A percentile compares a stretch with the other conserved stretches of the same genome.
phyloP scores from a whole-genome alignment of 495 filamentous ascomycete species.

The Xylona heveae region DNA sequence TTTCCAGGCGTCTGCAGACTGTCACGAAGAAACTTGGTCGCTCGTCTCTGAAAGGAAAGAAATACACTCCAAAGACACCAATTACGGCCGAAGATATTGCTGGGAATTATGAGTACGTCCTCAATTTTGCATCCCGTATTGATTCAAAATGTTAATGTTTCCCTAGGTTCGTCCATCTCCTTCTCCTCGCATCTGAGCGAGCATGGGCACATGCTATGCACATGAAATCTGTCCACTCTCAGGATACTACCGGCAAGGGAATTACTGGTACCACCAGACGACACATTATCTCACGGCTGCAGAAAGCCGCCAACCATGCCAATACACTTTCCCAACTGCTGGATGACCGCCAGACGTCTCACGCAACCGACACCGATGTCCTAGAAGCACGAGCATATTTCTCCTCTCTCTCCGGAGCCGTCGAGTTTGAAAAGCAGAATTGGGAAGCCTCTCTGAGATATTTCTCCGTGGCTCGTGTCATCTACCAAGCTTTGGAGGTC shows the following conservation, averaged over 20 bases:
- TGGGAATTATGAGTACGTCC: slow-evolving; percentile 44
- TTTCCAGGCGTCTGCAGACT: slow-evolving; percentile 63
- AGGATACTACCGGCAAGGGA: slow-evolving; percentile 45
- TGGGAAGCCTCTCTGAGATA: slow-evolving; percentile 61
- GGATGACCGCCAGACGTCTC: slow-evolving; percentile 29
- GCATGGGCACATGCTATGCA: slow-evolving; percentile 95
- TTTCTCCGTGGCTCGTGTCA: slow-evolving; percentile 57
- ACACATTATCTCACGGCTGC: slow-evolving; percentile 71
- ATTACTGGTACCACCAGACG: slow-evolving; percentile 59
- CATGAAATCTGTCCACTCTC: slow-evolving; percentile 67
- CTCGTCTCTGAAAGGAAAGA: slow-evolving; percentile 60
- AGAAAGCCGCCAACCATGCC: slow-evolving; percentile 55
- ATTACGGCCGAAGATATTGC: slow-evolving; percentile 61
- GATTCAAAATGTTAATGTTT: not conserved
- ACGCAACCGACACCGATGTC: slow-evolving; percentile 46
- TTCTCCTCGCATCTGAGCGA: slow-evolving; percentile 70
- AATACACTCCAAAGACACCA: slow-evolving; percentile 50
- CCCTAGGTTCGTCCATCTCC: slow-evolving; percentile 51
- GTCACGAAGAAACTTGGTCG: slow-evolving; percentile 67
- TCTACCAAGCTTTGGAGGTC: slow-evolving; percentile 59
- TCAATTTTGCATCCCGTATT: slow-evolving; percentile 7
- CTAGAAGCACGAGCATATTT: slow-evolving; percentile 78
- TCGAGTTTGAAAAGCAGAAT: slow-evolving; percentile 64
- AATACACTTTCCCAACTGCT: slow-evolving; percentile 45
- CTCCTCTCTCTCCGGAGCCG: slow-evolving; percentile 47